phyloP scores from a whole-genome alignment of 2,329 filamentous ascomycete genomes.

The Botryosphaeria dothidea region DNA sequence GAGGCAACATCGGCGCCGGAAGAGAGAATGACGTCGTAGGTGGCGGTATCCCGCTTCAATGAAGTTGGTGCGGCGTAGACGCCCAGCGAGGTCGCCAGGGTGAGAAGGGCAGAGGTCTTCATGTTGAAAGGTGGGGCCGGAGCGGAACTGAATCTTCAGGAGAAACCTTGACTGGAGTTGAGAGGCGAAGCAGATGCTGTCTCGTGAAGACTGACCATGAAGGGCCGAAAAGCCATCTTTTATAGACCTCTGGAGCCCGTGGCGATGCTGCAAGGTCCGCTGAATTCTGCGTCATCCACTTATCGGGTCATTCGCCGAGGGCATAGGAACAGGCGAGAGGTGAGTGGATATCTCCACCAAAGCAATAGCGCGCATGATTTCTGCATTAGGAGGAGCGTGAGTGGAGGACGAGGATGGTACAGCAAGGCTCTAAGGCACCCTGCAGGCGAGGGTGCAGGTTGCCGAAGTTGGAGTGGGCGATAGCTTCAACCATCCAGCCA shows the following conservation, averaged over 20 bases:
- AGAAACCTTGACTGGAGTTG: background rate
- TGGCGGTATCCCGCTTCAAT: slow-evolving; percentile 5
- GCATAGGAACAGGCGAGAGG: background rate
- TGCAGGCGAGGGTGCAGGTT: background rate
- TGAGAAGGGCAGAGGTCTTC: slow-evolving; percentile 10
- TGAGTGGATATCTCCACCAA: background rate
- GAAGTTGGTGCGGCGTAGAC: slow-evolving; percentile 3
- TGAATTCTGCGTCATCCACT: background rate
- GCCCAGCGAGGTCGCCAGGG: slow-evolving; percentile 9
- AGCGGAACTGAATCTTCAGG: background rate
- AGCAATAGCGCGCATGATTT: slow-evolving; percentile 10
- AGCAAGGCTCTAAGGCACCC: slow-evolving; percentile 4
- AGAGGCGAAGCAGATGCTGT: background rate
- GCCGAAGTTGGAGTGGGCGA: background rate
- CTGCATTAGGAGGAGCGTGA: background rate
- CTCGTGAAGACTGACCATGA: background rate
- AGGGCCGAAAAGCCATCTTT: background rate
- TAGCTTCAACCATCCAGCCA: background rate
- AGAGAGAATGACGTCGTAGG: slow-evolving; percentile 12
- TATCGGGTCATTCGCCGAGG: slow-evolving; percentile 16
- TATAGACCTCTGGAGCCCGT: background rate
- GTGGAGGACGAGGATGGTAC: background rate
- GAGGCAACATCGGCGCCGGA: slow-evolving; percentile 6
- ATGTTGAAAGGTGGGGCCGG: background rate
- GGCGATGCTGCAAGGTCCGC: slow-evolving; percentile 4